Conservation (phyloP, 164 flowering plant species). For the Vitis rotundifolia region DNA sequence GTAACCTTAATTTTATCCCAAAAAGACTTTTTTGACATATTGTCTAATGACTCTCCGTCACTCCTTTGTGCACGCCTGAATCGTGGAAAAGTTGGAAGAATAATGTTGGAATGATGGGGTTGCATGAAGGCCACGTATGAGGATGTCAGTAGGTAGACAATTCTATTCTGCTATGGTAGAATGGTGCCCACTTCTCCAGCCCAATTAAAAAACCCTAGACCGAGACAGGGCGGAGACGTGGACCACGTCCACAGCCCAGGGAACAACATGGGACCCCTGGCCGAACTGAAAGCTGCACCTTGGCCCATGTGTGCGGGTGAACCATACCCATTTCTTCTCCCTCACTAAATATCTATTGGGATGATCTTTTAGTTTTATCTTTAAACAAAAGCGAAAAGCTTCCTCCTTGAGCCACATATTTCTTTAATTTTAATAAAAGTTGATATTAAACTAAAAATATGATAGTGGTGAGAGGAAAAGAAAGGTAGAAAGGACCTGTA, state of each 20-base stretch:
- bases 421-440: background rate
- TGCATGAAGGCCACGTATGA: constrained; percentile 21
- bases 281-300: background rate
- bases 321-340: too few relatives aligned
- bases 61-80: background rate
- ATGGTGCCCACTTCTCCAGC: too few relatives aligned
- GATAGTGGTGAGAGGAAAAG: constrained; percentile 6
- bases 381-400: too few relatives aligned
- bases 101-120: background rate
- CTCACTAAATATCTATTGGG: too few relatives aligned
- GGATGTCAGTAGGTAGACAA: background rate
- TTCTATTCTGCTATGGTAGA: too few relatives aligned
- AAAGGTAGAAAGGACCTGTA: constrained; percentile 48
- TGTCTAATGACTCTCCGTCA: too few relatives aligned
- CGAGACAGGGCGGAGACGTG: background rate
- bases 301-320: too few relatives aligned
- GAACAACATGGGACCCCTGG: constrained; percentile 4
- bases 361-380: too few relatives aligned
- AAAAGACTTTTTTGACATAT: too few relatives aligned
- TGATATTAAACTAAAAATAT: background rate
- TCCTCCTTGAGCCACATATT: too few relatives aligned
- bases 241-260: constrained; percentile 36
- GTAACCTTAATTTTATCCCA: too few relatives aligned
- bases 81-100: background rate
- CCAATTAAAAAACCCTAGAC: too few relatives aligned